phyloP scores from a whole-genome alignment of 1,139 yeast species.

The Magnusiomyces starmeri region DNA sequence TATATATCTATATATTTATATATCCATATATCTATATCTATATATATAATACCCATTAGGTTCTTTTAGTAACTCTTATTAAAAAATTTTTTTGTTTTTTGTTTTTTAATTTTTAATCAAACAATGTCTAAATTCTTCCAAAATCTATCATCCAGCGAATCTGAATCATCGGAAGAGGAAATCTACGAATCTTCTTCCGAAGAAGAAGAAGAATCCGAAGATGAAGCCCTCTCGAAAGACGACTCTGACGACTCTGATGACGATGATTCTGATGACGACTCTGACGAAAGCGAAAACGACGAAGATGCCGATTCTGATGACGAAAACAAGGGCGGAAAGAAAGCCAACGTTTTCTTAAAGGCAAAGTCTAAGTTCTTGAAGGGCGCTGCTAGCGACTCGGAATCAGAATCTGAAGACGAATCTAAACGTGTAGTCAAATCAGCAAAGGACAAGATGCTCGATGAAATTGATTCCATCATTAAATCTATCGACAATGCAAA shows the following conservation, averaged over 20 bases:
- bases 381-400: conserved; percentile 40
- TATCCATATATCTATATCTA: too few relatives aligned
- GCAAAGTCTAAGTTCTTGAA: conserved; percentile 44
- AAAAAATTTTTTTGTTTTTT: too few relatives aligned
- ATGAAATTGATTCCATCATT: conserved; percentile 68
- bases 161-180: conserved; percentile 71
- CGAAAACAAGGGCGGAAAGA: conserved; percentile 33
- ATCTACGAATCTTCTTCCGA: conserved; percentile 56
- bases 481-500: conserved; percentile 65
- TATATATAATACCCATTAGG: too few relatives aligned
- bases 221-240: conserved; percentile 23
- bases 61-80: too few relatives aligned
- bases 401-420: conserved; percentile 47
- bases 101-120: too few relatives aligned
- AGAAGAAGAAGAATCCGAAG: conserved; percentile 26
- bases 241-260: conserved; percentile 29
- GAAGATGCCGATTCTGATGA: conserved; percentile 41
- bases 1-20: too few relatives aligned
- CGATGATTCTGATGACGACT: conserved; percentile 27
- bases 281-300: conserved; percentile 39
- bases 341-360: conserved; percentile 52
- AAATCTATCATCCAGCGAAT: conserved; percentile 45
- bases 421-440: conserved; percentile 77
- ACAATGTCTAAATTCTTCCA: conserved; percentile 73
- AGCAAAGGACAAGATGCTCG: conserved; percentile 86